Conservation (phyloP, 495 filamentous ascomycete genomes). For the Annulohypoxylon bovei region DNA sequence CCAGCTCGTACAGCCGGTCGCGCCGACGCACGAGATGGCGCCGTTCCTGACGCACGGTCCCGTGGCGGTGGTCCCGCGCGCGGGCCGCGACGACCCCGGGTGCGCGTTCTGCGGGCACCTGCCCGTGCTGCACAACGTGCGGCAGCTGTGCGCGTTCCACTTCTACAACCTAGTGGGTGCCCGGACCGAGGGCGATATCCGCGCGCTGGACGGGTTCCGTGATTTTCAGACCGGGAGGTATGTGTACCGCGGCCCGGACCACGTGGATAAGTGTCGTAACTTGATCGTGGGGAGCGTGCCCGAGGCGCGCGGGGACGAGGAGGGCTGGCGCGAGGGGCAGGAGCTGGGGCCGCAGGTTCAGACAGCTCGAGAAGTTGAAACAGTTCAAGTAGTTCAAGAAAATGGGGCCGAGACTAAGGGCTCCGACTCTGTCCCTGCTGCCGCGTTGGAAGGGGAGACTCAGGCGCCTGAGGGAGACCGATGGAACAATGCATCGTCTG, state of each 20-base stretch:
- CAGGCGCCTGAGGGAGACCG: too few species aligned
- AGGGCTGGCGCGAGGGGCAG: too few species aligned
- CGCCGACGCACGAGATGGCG: background rate
- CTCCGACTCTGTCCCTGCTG: too few species aligned
- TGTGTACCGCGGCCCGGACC: background rate
- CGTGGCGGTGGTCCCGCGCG: background rate
- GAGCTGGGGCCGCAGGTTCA: too few species aligned
- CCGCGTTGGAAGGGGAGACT: too few species aligned
- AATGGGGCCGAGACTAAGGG: too few species aligned
- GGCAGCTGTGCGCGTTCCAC: conserved; percentile 5
- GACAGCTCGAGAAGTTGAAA: too few species aligned
- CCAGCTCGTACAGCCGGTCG: background rate
- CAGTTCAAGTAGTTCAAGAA: too few species aligned
- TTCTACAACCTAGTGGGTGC: background rate
- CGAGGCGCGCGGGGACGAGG: too few species aligned
- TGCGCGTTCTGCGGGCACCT: background rate
- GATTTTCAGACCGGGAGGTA: background rate
- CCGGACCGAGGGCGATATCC: background rate
- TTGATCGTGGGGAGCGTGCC: too few species aligned
- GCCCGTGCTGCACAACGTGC: background rate
- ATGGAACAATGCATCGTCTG: too few species aligned
- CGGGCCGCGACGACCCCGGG: background rate
- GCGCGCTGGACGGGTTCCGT: background rate
- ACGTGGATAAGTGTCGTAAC: too few species aligned
- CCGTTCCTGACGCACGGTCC: background rate